phyloP scores from a whole-genome alignment of 352 stramenopile genomes.

The Plasmopara halstedii region DNA sequence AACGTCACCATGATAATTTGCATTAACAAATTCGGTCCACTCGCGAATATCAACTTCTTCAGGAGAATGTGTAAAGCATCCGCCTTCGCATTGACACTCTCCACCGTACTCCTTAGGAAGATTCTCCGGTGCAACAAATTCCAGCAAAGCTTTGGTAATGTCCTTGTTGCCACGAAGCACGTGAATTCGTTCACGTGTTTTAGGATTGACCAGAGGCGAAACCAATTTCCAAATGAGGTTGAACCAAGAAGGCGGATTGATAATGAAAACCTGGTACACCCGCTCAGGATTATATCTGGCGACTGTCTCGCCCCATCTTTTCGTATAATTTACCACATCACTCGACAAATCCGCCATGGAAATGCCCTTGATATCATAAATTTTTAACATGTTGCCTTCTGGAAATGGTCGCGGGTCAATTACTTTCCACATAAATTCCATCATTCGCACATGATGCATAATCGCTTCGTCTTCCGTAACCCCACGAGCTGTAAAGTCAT shows the following conservation, averaged over 20 bases:
- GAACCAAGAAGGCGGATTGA: conserved; percentile 70
- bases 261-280: conserved; percentile 62
- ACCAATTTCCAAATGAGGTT: conserved; percentile 77
- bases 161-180: conserved; percentile 60
- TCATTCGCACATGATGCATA: conserved; percentile 55
- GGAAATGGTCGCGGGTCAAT: conserved; percentile 52
- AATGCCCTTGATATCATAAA: conserved; percentile 71
- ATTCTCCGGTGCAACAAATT: conserved; percentile 57
- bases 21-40: conserved; percentile 49
- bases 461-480: conserved; percentile 53
- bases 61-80: conserved; percentile 51
- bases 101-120: conserved; percentile 61
- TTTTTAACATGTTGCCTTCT: conserved; percentile 58
- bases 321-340: conserved; percentile 65
- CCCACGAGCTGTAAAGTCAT: conserved; percentile 44
- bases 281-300: conserved; percentile 70
- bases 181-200: conserved; percentile 66
- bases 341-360: conserved; percentile 62
- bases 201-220: conserved; percentile 59
- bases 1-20: conserved; percentile 23
- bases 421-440: conserved; percentile 67
- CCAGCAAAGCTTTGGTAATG: conserved; percentile 57
- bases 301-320: conserved; percentile 50
- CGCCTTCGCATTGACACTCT: conserved; percentile 47
- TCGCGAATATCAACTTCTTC: conserved; percentile 60